Evolutionary conservation across 441 rosid genomes (phyloP), one percentile per base, ranked within the genome.

Genomic region (Erysimum pusillum): DNA sequence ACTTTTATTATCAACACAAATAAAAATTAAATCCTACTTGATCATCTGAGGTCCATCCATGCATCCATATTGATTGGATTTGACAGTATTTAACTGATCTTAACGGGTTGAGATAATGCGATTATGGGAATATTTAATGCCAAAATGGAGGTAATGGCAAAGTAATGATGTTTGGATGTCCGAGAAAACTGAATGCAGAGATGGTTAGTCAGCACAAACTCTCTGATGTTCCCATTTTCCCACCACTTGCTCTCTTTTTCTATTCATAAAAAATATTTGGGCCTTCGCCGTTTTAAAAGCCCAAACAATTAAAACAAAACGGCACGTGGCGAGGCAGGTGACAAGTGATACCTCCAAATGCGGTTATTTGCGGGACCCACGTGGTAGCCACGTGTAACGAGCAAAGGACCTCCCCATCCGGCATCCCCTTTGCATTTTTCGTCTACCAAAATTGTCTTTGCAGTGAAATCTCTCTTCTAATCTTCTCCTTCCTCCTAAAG

Each of bases 281-380:
- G 69, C 51, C 8, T 52, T 9, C 0, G 0, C 2, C 35, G 13
- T 7, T 15, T 9, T 3, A 52, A 42, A 53, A 22, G 57, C 75
- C 79, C 63, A 63, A 35, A 32, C n/a, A 52, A 17, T 6, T 2
- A 36, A 2, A 14, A 41, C 3, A 36, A 35, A 7, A 17, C 1
- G 45, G 68, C 63, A 66, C 77, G 81, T 71, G 57, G 72, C 20
- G 2, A 25, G 0, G 7, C 17, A 46, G 71, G 60, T 53, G 71
- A 63, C 61, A 76, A n/a, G 76, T 15, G 66, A 62, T 5, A 34
- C 31, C 36, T 76, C 71, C 63, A 61, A 62, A 48, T 62, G 58
- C 75, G n/a, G 79, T 76, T 63, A 71, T 14, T 20, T 39, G 28
- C 11, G 76, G 76, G 80, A 5, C 73, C 76, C 80, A 77, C 71